Base-by-base conservation (phyloP, 257 asterid genomes). In the Solanum raphanifolium region DNA sequence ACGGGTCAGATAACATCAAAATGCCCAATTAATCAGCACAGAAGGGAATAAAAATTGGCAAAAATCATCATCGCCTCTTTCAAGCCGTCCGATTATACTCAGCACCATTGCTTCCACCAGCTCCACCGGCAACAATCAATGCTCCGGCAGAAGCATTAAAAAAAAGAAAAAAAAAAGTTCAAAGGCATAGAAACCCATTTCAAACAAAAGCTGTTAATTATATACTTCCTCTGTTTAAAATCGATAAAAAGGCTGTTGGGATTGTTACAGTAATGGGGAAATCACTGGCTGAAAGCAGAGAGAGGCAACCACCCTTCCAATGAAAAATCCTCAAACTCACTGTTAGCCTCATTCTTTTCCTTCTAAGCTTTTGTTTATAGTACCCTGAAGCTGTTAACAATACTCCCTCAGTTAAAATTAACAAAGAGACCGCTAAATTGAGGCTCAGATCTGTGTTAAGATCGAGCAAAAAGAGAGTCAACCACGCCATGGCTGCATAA, bases 221-320 rank as follows among this genome's bases (percentile, higher is more conserved):
- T 29, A 69, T 18, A 72, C 29, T 73, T 21, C 15, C 81, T 73
- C 8, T 9, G 27, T 73, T 73, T 69, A 12, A 23, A 41, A 65
- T 38, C 4, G 9, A 66, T 32, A 38, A 39, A 34, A 84, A 83
- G 86, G 35, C 29, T 69, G 90, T 88, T 88, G 76, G 29, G 86
- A 38, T 48, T 66, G 4, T 25, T 78, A 72, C 81, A 34, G 13
- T 43, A 29, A 46, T 13, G 15, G 31, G 13, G 88, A 88, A 89
- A 87, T 83, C 89, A 86, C 74, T 5, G 92, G 92, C 92, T 41
- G 69, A 36, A 58, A 2, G 35, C 90, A 89, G 91, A 92, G 89
- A 91, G 92, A 89, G 94, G 94, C 93, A 94, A 94, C 94, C 93
- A 83, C 94, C 94, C 93, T 88, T 87, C 8, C 86, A 60, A 79